Base-by-base conservation (phyloP, 306 rosid species). In the Vigna trinervia region DNA sequence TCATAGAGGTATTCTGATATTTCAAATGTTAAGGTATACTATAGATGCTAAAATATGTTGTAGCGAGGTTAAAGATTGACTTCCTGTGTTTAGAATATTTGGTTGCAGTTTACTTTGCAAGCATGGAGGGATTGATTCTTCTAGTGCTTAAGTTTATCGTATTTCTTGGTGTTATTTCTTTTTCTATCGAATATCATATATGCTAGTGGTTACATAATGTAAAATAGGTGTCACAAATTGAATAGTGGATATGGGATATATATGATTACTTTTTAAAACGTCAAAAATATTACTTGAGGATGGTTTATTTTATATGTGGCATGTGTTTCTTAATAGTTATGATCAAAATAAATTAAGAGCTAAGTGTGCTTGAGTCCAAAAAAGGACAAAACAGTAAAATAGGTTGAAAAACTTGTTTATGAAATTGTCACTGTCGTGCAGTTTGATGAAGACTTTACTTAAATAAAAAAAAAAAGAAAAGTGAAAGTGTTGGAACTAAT, bases 21-120 rank as follows among this genome's bases (percentile, higher is more conserved):
- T 45, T 76, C 59, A 41, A 43, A 64, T 34, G 60, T 56, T 30
- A 39, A 9, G 15, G 61, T 64, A 47, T 76, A 72, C 43, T 54
- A 74, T 50, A 23, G 45, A 39, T 61, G n/a, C 5, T 43, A 5
- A 11, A 22, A 47, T 50, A 59, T 28, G 17, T 61, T 79, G 13
- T 34, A 56, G 23, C 41, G 48, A 71, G 62, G 76, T 72, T 71
- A 62, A 69, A 60, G 64, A 30, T 62, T 69, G 62, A 11, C 73
- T 38, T 47, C 17, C 11, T 26, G 46, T 75, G 65, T 62, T 66
- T 32, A 80, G 57, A 38, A 46, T 53, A 53, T 63, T 53, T 63
- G 20, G 12, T 26, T 48, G 58, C 50, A 17, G 60, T 64, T 22
- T 76, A 20, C 15, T 52, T 50, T 68, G 60, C 46, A 50, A 68